Conservation (phyloP, 2,329 filamentous ascomycete genomes). For the Coniochaeta prunicola region DNA sequence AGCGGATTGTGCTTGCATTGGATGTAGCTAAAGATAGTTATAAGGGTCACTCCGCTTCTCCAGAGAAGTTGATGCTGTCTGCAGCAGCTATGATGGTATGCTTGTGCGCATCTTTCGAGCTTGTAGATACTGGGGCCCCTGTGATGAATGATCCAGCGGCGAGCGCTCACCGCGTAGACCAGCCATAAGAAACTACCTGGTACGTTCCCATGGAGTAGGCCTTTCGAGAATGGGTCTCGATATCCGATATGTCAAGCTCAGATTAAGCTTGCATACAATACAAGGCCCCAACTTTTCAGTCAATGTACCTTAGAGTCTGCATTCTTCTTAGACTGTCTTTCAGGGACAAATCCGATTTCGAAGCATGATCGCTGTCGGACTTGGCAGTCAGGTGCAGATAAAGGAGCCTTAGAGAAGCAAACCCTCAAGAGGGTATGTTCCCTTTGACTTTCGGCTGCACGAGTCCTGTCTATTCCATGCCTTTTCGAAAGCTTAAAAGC, state of each 20-base stretch:
- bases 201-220: neutral
- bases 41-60: neutral
- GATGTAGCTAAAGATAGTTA: neutral
- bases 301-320: too few species aligned
- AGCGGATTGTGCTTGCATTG: neutral
- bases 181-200: neutral
- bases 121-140: neutral
- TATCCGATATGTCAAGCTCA: neutral
- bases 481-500: too few species aligned
- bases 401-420: neutral
- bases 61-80: neutral
- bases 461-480: too few species aligned
- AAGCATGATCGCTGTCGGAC: neutral
- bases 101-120: neutral
- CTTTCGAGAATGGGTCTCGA: neutral
- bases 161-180: neutral
- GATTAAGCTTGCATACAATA: too few species aligned
- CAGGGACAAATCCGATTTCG: neutral
- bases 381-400: neutral
- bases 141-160: neutral
- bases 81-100: neutral
- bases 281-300: too few species aligned
- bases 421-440: neutral
- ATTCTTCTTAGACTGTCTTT: too few species aligned
- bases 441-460: neutral